Evolutionary conservation across 2,329 filamentous ascomycete species (phyloP).

Genomic region (Helotiales sp.): DNA sequence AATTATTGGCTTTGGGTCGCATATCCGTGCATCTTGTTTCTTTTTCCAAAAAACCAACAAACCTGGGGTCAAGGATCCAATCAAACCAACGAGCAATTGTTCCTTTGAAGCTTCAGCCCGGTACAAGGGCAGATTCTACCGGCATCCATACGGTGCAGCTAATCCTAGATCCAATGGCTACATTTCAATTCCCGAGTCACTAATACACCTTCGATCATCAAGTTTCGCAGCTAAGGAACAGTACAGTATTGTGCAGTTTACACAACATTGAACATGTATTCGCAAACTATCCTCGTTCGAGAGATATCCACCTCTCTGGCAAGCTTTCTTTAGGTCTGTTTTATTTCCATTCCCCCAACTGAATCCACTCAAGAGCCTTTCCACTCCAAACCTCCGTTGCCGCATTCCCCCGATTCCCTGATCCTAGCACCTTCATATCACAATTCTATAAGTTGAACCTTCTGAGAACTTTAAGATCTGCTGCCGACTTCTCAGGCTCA

Average conservation of each 20-base stretch:
- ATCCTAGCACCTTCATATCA: background rate
- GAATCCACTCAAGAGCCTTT: background rate
- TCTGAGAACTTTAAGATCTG: background rate
- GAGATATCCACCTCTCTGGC: background rate
- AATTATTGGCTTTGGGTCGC: background rate
- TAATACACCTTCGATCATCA: background rate
- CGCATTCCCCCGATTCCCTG: background rate
- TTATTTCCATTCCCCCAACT: background rate
- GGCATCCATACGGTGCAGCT: too few relatives aligned
- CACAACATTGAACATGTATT: background rate
- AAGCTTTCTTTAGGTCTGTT: background rate
- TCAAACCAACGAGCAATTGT: background rate
- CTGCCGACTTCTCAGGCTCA: background rate
- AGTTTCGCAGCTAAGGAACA: background rate
- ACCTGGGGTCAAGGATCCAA: background rate
- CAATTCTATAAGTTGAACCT: background rate
- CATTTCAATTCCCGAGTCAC: too few relatives aligned
- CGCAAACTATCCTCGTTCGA: background rate
- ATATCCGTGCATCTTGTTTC: background rate
- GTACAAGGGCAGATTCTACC: background rate
- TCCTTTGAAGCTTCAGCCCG: too few relatives aligned
- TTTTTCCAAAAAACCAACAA: background rate
- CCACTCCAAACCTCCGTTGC: background rate
- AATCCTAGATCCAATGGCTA: too few relatives aligned
- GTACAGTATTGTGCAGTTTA: too few relatives aligned